These are phyloP conservation scores for Solanum tarapatanum DNA, from an alignment of 257 asterid species.

Conservation along the genomic window DNA sequence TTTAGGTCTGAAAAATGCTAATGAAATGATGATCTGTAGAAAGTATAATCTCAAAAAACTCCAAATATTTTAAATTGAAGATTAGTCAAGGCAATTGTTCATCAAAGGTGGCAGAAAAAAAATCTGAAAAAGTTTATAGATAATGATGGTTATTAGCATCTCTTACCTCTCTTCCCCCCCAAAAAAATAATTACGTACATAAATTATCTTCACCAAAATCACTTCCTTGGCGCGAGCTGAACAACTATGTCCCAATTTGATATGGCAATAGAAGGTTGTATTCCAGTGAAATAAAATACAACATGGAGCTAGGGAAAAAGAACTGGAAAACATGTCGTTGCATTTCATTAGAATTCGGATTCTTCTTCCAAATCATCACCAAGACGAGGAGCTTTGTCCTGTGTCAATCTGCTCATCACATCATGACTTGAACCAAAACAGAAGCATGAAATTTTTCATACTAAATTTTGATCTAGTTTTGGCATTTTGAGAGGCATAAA, in stretches of 20 bases:
- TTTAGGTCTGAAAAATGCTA: neutral
- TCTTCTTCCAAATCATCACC: slow-evolving; percentile 19
- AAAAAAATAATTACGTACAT: too few species aligned
- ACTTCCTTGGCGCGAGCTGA: too few species aligned
- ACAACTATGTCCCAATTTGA: too few species aligned
- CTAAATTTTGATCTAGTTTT: neutral
- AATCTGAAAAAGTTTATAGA: neutral
- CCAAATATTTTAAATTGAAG: neutral
- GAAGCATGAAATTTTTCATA: neutral
- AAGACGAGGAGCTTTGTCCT: slow-evolving; percentile 23
- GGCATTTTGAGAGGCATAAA: neutral
- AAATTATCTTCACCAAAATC: too few species aligned
- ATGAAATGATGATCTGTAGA: neutral
- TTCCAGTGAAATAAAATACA: neutral
- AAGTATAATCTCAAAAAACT: neutral
- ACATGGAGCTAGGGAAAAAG: neutral
- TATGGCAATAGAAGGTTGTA: neutral
- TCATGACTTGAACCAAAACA: slow-evolving; percentile 40
- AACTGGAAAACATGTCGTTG: neutral
- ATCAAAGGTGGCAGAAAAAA: neutral
- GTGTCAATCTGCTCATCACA: slow-evolving; percentile 40
- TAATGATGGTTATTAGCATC: neutral
- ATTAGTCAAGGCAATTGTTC: neutral
- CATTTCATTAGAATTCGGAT: neutral
- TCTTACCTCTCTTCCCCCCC: too few species aligned